These are phyloP conservation scores for Trichoderma polysporum DNA, from an alignment of 2,329 filamentous ascomycete species.

Conservation along the genomic window DNA sequence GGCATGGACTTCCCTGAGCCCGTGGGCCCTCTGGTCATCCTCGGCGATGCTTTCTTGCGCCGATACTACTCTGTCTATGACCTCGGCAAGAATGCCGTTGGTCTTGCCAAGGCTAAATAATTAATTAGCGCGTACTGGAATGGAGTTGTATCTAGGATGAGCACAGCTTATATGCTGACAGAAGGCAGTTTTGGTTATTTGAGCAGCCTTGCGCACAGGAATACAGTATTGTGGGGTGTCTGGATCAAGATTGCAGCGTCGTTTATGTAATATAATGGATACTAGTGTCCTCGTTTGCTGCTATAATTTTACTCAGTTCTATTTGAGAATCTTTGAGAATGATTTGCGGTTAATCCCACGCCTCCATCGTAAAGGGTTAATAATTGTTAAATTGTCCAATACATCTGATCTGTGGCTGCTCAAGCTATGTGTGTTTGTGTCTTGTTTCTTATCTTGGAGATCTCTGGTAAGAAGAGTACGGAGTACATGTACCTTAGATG, in stretches of 20 bases:
- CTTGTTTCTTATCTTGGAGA: neutral
- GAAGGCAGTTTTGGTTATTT: conserved; percentile 9
- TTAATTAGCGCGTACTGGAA: neutral
- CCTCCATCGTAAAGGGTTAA: neutral
- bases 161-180: neutral
- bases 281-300: conserved; percentile 7
- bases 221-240: conserved; percentile 4
- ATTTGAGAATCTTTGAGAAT: neutral
- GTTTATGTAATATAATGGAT: conserved; percentile 23
- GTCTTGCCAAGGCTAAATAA: conserved; percentile 79
- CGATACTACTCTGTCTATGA: conserved; percentile 97
- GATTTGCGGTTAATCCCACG: too few species aligned
- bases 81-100: conserved; percentile 83
- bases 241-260: conserved; percentile 20
- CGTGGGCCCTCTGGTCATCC: conserved; percentile 86
- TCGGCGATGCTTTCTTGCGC: conserved; percentile 83
- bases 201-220: neutral
- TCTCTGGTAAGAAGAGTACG: neutral
- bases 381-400: neutral
- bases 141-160: neutral
- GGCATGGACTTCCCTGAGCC: conserved; percentile 91
- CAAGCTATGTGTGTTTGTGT: too few species aligned
- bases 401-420: neutral
- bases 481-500: neutral
- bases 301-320: neutral